These are phyloP conservation scores for Ophiocordyceps polyrhachis-furcata DNA, from an alignment of 2,329 filamentous ascomycete genomes.

Conservation along the genomic window DNA sequence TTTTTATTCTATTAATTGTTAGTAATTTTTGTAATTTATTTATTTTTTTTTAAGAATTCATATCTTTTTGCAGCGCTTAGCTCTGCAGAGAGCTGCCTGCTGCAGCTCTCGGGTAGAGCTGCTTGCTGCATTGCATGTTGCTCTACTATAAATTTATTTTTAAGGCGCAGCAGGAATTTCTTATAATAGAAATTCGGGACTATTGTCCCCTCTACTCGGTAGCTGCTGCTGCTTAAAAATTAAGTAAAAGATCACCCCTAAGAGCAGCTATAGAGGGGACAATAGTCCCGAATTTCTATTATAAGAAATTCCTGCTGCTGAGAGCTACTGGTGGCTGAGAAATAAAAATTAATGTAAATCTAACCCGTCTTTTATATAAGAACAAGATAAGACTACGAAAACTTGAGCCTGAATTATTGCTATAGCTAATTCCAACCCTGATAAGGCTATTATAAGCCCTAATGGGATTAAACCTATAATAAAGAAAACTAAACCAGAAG, in stretches of 20 bases:
- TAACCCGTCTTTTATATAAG: neutral
- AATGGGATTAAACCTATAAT: neutral
- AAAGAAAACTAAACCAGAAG: neutral
- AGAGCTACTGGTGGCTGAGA: no score
- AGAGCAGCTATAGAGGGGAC: no score
- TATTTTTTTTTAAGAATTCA: neutral
- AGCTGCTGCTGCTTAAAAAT: no score
- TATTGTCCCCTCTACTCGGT: no score
- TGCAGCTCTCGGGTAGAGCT: no score
- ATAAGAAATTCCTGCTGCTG: no score
- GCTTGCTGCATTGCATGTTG: no score
- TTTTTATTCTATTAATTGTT: neutral
- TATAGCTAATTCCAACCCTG: neutral
- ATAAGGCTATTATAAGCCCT: neutral
- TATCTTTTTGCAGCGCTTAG: no score
- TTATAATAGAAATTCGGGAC: neutral
- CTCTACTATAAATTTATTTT: no score
- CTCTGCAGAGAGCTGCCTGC: no score
- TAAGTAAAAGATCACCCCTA: no score
- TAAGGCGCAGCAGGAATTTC: neutral
- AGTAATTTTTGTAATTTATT: neutral
- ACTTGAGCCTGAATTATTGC: neutral
- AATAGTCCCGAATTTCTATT: no score
- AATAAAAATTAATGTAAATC: neutral
- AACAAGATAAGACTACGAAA: neutral